Base-by-base conservation (phyloP, 257 asterid genomes). In the Scutellaria barbata region DNA sequence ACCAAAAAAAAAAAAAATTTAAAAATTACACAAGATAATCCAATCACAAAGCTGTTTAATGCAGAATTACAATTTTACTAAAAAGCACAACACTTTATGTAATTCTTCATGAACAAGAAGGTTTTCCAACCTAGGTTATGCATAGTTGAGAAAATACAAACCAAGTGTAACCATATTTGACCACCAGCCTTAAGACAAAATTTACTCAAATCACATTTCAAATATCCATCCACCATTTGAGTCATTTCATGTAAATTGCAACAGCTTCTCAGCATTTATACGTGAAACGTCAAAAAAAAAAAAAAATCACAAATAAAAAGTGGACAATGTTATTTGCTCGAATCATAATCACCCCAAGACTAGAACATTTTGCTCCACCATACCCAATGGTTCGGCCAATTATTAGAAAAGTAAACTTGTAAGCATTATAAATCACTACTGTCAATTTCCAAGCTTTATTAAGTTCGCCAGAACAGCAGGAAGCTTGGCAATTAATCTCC, bases 381-480 rank as follows among this genome's bases (percentile, higher is more conserved):
- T 66, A 61, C 25, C 10, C 57, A 61, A 59, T 66, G 39, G 67
- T 61, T 41, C 51, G 51, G 51, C 67, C 74, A 40, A 61, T 52
- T 50, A 50, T 10, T 42, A 10, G 47, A 30, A 62, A 57, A 51
- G 42, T 25, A 59, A 51, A 8, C 14, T 4, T 1, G 18, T 35
- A 69, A 43, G 69, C 69, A 2, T 12, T 22, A 53, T 18, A 5
- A 10, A 42, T 57, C 62, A 43, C 50, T 45, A 50, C 35, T 53
- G 45, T 51, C 30, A 11, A 57, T 30, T 52, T n/a, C 60, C 10
- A 73, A 47, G 47, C 76, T 25, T 10, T 50, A 71, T 25, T 60
- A 61, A 74, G 78, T 74, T 66, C 55, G 61, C 40, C 67, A 7
- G 18, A 45, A 66, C 37, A 16, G 62, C 66, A 45, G 54, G 60